A percentile compares a stretch with the other conserved stretches of the same genome.
These are phyloP conservation scores for Rehmannia glutinosa DNA, from an alignment of 257 asterid genomes.

Conservation along the genomic window DNA sequence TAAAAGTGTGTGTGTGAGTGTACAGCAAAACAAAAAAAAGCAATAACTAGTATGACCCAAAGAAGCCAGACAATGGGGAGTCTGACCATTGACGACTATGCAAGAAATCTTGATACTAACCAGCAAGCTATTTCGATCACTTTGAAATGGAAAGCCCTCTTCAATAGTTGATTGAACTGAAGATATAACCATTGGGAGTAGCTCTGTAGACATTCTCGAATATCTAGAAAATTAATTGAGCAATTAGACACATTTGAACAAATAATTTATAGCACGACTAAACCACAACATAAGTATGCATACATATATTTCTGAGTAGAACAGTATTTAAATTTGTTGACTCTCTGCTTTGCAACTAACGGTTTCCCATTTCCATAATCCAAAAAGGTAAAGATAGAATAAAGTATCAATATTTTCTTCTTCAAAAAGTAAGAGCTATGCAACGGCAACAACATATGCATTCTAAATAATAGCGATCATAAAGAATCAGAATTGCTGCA, in stretches of 20 bases:
- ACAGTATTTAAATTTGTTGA: neutral
- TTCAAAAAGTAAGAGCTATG: neutral
- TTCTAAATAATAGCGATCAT: neutral
- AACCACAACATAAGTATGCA: neutral
- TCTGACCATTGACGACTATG: neutral
- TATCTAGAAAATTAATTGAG: constrained; percentile 44
- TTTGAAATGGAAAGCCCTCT: constrained; percentile 55
- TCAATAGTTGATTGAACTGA: constrained; percentile 63
- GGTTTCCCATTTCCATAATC: neutral
- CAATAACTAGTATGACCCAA: constrained; percentile 14
- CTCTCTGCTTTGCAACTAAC: neutral
- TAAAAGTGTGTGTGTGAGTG: neutral
- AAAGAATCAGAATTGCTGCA: neutral
- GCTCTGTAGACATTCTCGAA: constrained; percentile 80
- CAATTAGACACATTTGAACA: constrained; percentile 17
- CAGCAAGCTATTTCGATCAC: constrained; percentile 63
- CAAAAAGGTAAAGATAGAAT: neutral
- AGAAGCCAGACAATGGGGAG: neutral
- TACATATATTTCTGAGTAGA: neutral
- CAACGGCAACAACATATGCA: constrained; percentile 5
- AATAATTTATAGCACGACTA: neutral
- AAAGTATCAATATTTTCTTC: neutral
- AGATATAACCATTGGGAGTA: constrained; percentile 61
- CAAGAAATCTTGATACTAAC: constrained; percentile 44
- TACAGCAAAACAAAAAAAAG: constrained; percentile 2